Percentiles rank a stretch among this genome's conserved stretches.
Evolutionary conservation across 345 rosid genomes (phyloP).

Genomic region (Nephelium lappaceum): DNA sequence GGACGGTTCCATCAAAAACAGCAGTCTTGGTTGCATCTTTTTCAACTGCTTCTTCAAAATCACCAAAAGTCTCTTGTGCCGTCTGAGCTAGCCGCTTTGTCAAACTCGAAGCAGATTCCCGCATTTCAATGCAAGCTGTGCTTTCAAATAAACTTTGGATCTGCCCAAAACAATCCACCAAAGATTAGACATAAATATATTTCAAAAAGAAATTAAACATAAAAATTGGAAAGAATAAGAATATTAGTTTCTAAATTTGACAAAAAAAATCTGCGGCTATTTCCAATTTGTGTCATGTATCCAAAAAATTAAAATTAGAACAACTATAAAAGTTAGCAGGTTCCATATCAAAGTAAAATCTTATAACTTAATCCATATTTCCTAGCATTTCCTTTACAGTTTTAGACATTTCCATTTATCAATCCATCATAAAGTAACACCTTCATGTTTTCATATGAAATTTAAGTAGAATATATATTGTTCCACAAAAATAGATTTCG

Average conservation of each 20-base stretch:
- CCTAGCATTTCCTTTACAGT: background rate
- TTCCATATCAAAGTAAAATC: conserved; percentile 9
- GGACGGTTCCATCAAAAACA: conserved; percentile 96
- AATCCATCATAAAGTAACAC: background rate
- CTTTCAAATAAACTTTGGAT: conserved; percentile 64
- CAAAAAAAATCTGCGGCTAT: conserved; percentile 1
- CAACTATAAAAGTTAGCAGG: background rate
- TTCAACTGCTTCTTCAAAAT: conserved; percentile 96
- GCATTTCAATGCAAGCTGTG: conserved; percentile 75
- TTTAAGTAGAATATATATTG: background rate
- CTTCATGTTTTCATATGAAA: background rate
- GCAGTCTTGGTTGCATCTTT: conserved; percentile 97
- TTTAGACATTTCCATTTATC: background rate
- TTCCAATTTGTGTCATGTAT: background rate
- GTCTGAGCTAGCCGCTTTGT: conserved; percentile 87
- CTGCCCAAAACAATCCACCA: conserved; percentile 37
- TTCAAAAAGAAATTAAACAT: background rate
- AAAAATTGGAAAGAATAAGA: background rate
- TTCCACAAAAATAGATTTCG: background rate
- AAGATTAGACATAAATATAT: background rate
- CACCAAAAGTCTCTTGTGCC: conserved; percentile 90
- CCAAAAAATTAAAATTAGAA: background rate
- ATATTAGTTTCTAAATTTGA: background rate
- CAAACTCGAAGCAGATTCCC: conserved; percentile 69
- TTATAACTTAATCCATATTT: background rate